phyloP scores from a whole-genome alignment of 2,329 filamentous ascomycete species.

The Hypoxylon sp. region DNA sequence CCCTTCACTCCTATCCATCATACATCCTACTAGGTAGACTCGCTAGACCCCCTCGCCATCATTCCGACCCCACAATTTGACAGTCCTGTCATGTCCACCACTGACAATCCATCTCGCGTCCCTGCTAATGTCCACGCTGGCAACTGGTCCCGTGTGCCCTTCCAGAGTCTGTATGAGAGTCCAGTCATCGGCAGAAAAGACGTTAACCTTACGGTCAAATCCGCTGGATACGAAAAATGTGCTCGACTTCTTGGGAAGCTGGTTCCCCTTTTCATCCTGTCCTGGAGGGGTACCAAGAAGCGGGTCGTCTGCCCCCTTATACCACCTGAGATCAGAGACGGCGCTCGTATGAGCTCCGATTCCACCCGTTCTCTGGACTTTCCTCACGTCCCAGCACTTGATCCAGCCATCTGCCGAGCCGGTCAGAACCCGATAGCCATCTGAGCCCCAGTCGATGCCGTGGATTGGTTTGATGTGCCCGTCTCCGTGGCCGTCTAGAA shows the following conservation, averaged over 20 bases:
- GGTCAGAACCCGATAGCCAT: conserved; percentile 92
- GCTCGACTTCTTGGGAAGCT: conserved; percentile 83
- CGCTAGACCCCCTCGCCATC: conserved; percentile 69
- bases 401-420: conserved; percentile 95
- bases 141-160: conserved; percentile 91
- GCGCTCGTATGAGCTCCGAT: conserved; percentile 93
- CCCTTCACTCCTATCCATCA: conserved; percentile 5
- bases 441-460: conserved; percentile 89
- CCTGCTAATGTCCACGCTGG: conserved; percentile 87
- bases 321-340: conserved; percentile 94
- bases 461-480: conserved; percentile 91
- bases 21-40: conserved; percentile 13
- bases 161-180: conserved; percentile 86
- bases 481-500: conserved; percentile 87
- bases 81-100: conserved; percentile 91
- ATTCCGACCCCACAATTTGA: conserved; percentile 95
- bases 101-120: conserved; percentile 95
- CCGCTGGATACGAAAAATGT: conserved; percentile 93
- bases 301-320: conserved; percentile 85
- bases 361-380: conserved; percentile 84
- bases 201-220: conserved; percentile 94
- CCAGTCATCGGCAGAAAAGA: conserved; percentile 98
- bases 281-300: conserved; percentile 71
- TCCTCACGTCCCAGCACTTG: conserved; percentile 97
- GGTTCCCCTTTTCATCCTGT: conserved; percentile 73